These are phyloP conservation scores for Zea mays DNA, from an alignment of 176 grass and related monocot species.

Conservation along the genomic window DNA sequence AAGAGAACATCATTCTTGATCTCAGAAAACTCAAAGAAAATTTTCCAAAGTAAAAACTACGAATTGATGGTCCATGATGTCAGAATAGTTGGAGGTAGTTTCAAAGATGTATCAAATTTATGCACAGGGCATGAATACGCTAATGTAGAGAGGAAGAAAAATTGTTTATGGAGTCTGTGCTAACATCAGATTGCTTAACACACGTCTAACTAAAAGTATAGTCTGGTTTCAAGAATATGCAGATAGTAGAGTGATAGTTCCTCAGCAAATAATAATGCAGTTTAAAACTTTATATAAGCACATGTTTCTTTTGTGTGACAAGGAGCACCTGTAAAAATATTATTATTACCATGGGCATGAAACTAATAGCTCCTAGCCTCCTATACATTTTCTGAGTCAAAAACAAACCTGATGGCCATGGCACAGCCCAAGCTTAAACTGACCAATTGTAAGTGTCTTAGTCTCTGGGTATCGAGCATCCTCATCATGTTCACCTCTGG, in stretches of 20 bases:
- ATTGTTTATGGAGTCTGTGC: neutral
- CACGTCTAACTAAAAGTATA: neutral
- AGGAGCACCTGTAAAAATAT: neutral
- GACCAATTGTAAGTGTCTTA: constrained; percentile 94
- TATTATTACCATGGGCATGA: constrained; percentile 9
- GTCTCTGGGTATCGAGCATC: constrained; percentile 91
- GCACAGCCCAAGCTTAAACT: constrained; percentile 96
- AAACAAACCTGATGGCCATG: constrained; percentile 90
- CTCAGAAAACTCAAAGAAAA: constrained; percentile 5
- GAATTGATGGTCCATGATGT: neutral
- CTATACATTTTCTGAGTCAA: neutral
- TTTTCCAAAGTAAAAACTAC: neutral
- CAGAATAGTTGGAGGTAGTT: neutral
- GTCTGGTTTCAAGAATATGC: constrained; percentile 8
- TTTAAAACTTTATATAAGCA: neutral
- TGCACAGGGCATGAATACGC: neutral
- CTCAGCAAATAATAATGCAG: constrained; percentile 15
- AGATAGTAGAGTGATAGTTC: neutral
- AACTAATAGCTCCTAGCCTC: constrained; percentile 36
- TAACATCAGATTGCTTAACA: neutral
- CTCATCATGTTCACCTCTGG: constrained; percentile 93
- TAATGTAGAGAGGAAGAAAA: neutral
- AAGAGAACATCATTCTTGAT: neutral
- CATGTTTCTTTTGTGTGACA: neutral
- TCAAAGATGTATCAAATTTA: constrained; percentile 1